Base-by-base conservation (phyloP, 2,329 filamentous ascomycete species). In the Verticillium nubilum region DNA sequence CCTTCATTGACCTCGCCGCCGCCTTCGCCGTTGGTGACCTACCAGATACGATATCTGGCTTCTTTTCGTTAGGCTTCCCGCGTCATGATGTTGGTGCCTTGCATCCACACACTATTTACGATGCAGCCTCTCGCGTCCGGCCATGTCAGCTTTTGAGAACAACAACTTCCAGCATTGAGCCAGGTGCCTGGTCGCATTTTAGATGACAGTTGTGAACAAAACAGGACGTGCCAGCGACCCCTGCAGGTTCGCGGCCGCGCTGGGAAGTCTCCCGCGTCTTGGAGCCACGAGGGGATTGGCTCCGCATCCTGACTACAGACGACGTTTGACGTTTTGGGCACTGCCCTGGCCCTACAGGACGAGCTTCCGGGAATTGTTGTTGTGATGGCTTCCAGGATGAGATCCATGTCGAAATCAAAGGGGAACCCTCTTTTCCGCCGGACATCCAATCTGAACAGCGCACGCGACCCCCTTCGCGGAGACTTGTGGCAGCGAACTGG, bases 391-490 rank as follows among this genome's bases (percentile, higher is more conserved):
- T 61, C 58, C 35, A 59, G 31, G 54, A 61, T 59, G 59, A 55
- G 42, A 50, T 50, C 42, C 42, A 50, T 50, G 42, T 50, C 42
- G 42, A 50, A 19, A 50, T 50, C 42, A 50, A 50, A 50, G 42
- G 42, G 19, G 42, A 50, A 19, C 42, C 42, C 42, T 50, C 42
- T 50, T 50, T 23, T 19, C n/a, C 29, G 53, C 47, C 47, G 17
- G 52, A 17, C 63, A 68, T 63, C 75, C 75, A 76, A 74, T 74
- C 70, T 72, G 57, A 63, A 69, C 64, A 67, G 67, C 70, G 72
- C 76, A 76, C 75, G 74, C 76, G 74, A 74, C 75, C 72, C 71
- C 71, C 72, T 67, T 69, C 65, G 68, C 67, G 66, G 68, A 60
- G 65, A 62, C 64, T 66, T 73, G 75, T 76, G 76, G 75, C 75